Conservation (phyloP, 495 filamentous ascomycete genomes). For the Tuber microsphaerosporum region DNA sequence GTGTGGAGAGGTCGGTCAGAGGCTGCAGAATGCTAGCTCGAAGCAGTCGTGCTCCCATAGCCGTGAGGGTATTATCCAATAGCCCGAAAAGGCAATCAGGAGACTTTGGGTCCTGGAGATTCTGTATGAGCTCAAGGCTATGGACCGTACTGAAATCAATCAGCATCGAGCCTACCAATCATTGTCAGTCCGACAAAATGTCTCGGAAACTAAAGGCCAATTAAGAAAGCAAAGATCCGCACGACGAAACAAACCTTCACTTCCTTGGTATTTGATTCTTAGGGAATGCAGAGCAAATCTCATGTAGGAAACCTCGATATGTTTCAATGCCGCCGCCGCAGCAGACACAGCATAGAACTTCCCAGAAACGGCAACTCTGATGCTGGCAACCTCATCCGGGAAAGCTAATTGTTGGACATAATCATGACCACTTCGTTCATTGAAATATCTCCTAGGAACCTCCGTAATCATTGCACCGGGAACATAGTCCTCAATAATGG, state of each 20-base stretch:
- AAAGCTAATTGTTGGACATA: slow-evolving; percentile 75
- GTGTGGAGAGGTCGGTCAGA: slow-evolving; percentile 55
- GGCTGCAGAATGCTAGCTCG: slow-evolving; percentile 81
- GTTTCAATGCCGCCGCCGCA: slow-evolving; percentile 76
- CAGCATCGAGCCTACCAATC: slow-evolving; percentile 67
- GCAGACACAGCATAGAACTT: slow-evolving; percentile 90
- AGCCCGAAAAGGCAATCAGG: slow-evolving; percentile 75
- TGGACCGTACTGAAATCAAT: slow-evolving; percentile 80
- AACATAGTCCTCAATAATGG: slow-evolving; percentile 65
- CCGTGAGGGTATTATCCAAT: slow-evolving; percentile 75
- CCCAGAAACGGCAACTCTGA: slow-evolving; percentile 67
- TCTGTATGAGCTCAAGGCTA: slow-evolving; percentile 84
- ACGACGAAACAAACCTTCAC: slow-evolving; percentile 48
- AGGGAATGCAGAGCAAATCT: slow-evolving; percentile 68
- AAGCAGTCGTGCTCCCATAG: slow-evolving; percentile 77
- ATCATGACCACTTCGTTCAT: slow-evolving; percentile 70
- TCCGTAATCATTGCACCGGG: slow-evolving; percentile 52
- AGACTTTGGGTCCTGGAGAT: slow-evolving; percentile 65
- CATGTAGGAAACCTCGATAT: slow-evolving; percentile 57
- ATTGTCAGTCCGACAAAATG: slow-evolving; percentile 4
- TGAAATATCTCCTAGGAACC: slow-evolving; percentile 80
- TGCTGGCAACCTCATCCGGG: slow-evolving; percentile 64
- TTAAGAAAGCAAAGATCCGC: not conserved
- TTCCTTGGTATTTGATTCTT: slow-evolving; percentile 77
- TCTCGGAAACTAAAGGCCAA: slow-evolving; percentile 4